Percentiles rank a stretch among this genome's conserved stretches.
Evolutionary conservation across 345 rosid species (phyloP).

Genomic region (Moricandia moricandioides): DNA sequence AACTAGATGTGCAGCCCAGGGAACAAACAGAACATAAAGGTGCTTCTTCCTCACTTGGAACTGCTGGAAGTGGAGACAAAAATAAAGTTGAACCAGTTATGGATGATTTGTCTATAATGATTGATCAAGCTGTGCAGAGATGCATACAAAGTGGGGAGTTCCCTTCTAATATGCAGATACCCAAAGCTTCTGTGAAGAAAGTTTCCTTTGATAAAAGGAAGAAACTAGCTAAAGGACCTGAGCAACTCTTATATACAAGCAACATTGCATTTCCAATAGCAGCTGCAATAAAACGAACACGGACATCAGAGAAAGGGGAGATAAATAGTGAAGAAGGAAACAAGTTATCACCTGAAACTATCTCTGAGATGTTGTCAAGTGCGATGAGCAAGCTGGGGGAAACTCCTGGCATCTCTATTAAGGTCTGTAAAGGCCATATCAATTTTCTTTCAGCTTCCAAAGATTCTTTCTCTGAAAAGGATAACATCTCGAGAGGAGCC

Average conservation of each 20-base stretch:
- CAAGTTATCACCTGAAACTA: slow-evolving; percentile 40
- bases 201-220: slow-evolving; percentile 61
- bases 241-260: slow-evolving; percentile 66
- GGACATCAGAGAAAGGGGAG: slow-evolving; percentile 35
- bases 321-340: slow-evolving; percentile 16
- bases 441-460: slow-evolving; percentile 53
- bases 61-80: slow-evolving; percentile 35
- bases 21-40: slow-evolving; percentile 35
- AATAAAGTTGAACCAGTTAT: slow-evolving; percentile 41
- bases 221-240: slow-evolving; percentile 59
- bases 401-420: slow-evolving; percentile 44
- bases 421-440: slow-evolving; percentile 81
- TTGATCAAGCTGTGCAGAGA: slow-evolving; percentile 49
- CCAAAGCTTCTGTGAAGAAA: slow-evolving; percentile 67
- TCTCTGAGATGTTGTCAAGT: slow-evolving; percentile 63
- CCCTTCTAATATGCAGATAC: slow-evolving; percentile 51
- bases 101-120: slow-evolving; percentile 48
- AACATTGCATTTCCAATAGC: slow-evolving; percentile 81
- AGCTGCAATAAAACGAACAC: slow-evolving; percentile 48
- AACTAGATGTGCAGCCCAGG: slow-evolving; percentile 46
- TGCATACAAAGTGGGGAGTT: slow-evolving; percentile 49
- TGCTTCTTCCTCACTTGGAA: slow-evolving; percentile 34
- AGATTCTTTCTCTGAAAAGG: slow-evolving; percentile 34
- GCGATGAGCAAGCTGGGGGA: slow-evolving; percentile 41
- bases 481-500: slow-evolving; percentile 16